A percentile compares a stretch with the other conserved stretches of the same genome.
phyloP scores from a whole-genome alignment of 1,139 yeast species.

The Magnusiomyces starmeri region DNA sequence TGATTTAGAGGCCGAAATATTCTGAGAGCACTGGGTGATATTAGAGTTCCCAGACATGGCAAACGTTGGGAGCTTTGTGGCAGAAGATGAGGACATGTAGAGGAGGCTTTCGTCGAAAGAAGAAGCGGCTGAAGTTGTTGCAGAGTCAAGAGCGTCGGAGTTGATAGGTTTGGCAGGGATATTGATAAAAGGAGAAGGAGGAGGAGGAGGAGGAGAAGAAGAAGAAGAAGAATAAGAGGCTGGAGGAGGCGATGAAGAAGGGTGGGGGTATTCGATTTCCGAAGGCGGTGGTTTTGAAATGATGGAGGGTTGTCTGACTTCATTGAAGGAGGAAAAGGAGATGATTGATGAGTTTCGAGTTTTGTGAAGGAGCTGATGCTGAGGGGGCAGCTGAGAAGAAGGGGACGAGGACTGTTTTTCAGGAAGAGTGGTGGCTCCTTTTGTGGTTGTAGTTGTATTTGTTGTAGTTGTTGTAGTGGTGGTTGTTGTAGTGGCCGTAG shows the following conservation, averaged over 20 bases:
- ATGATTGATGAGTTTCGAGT: constrained; percentile 3
- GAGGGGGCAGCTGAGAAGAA: not conserved
- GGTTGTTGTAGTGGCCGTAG: not conserved
- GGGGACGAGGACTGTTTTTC: not conserved
- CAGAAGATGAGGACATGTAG: not conserved
- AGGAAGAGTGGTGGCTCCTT: not conserved
- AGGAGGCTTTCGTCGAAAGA: not conserved
- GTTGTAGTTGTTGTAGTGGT: not conserved
- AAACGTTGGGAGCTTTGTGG: not conserved
- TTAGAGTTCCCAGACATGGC: not conserved
- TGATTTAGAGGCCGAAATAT: not conserved
- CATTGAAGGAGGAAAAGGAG: constrained; percentile 4
- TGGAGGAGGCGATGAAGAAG: not conserved
- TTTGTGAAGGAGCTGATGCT: constrained; percentile 1
- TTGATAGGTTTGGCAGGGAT: too few species aligned
- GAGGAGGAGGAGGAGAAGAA: too few species aligned
- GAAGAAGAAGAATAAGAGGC: not conserved
- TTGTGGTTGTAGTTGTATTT: not conserved
- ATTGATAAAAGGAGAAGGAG: too few species aligned
- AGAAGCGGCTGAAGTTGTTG: not conserved
- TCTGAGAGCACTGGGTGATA: not conserved
- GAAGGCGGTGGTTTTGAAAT: constrained; percentile 5
- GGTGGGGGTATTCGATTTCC: not conserved
- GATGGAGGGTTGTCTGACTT: not conserved
- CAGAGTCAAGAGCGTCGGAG: not conserved